phyloP scores from a whole-genome alignment of 768 basidiomycete species.

The Tylopilus subfusipes region DNA sequence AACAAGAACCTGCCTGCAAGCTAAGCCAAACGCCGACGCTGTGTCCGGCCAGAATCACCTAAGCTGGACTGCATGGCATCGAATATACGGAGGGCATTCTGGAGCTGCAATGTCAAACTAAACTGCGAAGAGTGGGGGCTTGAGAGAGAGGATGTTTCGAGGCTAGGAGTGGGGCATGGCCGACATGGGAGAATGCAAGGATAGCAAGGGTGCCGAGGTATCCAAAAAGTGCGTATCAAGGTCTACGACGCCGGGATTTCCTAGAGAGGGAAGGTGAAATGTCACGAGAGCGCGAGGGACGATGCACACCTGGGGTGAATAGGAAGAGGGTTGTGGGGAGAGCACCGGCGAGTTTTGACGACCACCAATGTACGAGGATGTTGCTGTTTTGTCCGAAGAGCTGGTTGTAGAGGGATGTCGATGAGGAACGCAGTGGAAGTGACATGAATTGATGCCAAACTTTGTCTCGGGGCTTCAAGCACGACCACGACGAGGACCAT shows the following conservation, averaged over 20 bases:
- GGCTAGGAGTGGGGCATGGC: constrained; percentile 48
- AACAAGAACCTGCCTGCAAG: constrained; percentile 40
- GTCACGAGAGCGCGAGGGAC: not conserved
- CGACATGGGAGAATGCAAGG: constrained; percentile 59
- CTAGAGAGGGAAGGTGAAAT: constrained; percentile 21
- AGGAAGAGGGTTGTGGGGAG: constrained; percentile 36
- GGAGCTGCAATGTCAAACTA: constrained; percentile 48
- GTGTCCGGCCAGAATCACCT: constrained; percentile 55
- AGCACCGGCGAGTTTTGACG: constrained; percentile 18
- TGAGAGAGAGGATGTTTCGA: constrained; percentile 1
- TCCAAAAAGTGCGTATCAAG: constrained; percentile 63
- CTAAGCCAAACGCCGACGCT: constrained; percentile 73
- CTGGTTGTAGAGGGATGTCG: not conserved
- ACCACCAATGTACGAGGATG: constrained; percentile 55
- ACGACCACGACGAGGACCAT: constrained; percentile 33
- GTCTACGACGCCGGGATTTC: constrained; percentile 57
- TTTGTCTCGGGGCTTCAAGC: constrained; percentile 4
- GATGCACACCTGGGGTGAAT: constrained; percentile 46
- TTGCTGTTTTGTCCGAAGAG: constrained; percentile 5
- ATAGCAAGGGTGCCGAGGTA: constrained; percentile 43
- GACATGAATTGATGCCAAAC: not conserved
- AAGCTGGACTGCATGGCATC: constrained; percentile 39
- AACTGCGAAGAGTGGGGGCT: constrained; percentile 22
- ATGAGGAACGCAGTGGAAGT: constrained; percentile 8
- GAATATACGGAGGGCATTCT: constrained; percentile 52